Evolutionary conservation across 129 eudicot species (phyloP), one percentile per base, ranked within the genome.

Genomic region (Mikania micrantha): DNA sequence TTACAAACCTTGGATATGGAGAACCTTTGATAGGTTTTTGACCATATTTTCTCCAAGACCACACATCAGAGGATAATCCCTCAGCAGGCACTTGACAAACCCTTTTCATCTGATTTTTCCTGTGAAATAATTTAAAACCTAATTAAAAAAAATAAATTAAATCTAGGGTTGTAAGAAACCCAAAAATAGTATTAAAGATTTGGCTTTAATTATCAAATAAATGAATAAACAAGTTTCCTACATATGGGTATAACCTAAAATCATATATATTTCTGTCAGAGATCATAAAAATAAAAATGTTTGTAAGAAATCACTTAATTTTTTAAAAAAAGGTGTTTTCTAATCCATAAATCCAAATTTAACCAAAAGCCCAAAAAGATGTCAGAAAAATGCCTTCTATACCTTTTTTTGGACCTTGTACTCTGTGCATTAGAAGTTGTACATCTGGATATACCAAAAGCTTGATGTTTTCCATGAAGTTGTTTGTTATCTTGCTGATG

Each of bases 31-130:
- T 93, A 78, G 99, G 99, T 67, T 93, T 93, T 73, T 93, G 96
- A 29, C 99, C 99, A 80, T 93, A 89, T 83, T 93, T 93, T 73
- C 99, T 84, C 99, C 99, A 93, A 52, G 96, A 90, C 99, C 99
- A 93, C 83, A 84, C 78, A 77, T 93, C 99, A 9, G 95, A 82
- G 44, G 99, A 88, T 72, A 93, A 79, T 41, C 87, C 96, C 58
- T 93, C 99, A 42, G 95, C 96, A 34, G 99, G 88, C 15, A 93
- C 96, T 72, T 93, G 95, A 19, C 96, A 86, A 11, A 93, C 95
- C 79, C 75, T 88, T 74, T 93, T 93, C 90, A 82, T 58, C 77
- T 89, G 85, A 59, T 85, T 86, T 74, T 88, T 93, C 78, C 96
- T 89, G 82, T 42, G 13, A 85, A 56, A 13, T 11, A 47, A 58